These are phyloP conservation scores for Podila clonocystis DNA, from an alignment of 192 early-diverging fungal species.

Conservation along the genomic window DNA sequence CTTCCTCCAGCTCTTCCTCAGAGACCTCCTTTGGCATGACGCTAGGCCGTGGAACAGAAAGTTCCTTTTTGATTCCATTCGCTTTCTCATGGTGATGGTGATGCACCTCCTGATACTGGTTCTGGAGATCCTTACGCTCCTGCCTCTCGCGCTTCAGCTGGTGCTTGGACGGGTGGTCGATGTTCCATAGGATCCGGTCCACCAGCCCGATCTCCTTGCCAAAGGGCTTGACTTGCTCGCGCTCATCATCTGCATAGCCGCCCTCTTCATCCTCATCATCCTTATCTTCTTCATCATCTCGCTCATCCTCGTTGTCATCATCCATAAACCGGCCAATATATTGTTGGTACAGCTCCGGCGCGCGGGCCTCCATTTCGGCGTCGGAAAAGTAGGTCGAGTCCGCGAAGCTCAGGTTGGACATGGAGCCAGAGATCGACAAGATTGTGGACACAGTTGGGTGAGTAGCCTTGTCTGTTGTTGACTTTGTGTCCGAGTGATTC, in stretches of 20 bases:
- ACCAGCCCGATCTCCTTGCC: constrained; percentile 32
- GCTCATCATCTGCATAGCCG: constrained; percentile 23
- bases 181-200: constrained; percentile 37
- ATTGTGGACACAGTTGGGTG: constrained; percentile 34
- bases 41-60: background rate
- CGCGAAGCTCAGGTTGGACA: constrained; percentile 46
- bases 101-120: background rate
- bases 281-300: constrained; percentile 6
- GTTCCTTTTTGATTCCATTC: background rate
- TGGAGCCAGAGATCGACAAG: constrained; percentile 43
- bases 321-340: constrained; percentile 52
- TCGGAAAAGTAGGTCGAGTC: constrained; percentile 51
- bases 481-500: background rate
- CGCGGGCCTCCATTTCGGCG: constrained; percentile 43
- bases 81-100: background rate
- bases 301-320: constrained; percentile 23
- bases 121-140: background rate
- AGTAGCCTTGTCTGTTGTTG: background rate
- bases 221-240: constrained; percentile 18
- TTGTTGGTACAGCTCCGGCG: constrained; percentile 40
- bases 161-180: constrained; percentile 29
- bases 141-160: constrained; percentile 15
- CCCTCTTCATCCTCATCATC: background rate
- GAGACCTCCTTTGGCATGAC: background rate
- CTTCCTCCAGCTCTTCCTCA: constrained; percentile 31